These are phyloP conservation scores for Beta corolliflora DNA, from an alignment of 179 eudicot genomes.

Conservation along the genomic window DNA sequence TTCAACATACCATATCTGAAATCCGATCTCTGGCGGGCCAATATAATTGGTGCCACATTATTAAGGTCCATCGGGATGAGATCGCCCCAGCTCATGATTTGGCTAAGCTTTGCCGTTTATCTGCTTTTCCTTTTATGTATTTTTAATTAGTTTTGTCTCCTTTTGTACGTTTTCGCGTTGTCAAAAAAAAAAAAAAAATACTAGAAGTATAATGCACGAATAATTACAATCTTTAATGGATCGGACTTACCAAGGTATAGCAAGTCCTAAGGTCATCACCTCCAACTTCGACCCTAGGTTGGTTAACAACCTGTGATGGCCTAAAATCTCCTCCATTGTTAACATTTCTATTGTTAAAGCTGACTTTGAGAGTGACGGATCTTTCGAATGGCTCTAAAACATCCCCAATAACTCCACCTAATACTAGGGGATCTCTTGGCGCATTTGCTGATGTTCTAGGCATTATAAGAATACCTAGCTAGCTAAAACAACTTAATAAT, in stretches of 20 bases:
- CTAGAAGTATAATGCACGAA: no score
- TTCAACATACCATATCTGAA: no score
- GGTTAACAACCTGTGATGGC: conserved; percentile 69
- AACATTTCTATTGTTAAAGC: conserved; percentile 47
- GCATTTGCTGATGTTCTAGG: conserved; percentile 1
- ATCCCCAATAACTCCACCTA: conserved; percentile 75
- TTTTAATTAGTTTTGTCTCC: no score
- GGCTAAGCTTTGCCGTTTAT: no score
- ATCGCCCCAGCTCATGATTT: no score
- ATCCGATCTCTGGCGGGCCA: no score
- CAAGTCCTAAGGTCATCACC: conserved; percentile 65
- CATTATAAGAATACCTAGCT: background rate
- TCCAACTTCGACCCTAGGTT: conserved; percentile 68
- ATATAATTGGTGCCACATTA: no score
- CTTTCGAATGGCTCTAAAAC: conserved; percentile 66
- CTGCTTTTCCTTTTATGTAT: no score
- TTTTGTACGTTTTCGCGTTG: no score
- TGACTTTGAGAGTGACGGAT: conserved; percentile 44
- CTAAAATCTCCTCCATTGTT: conserved; percentile 61
- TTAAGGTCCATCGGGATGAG: no score
- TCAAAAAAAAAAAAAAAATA: no score
- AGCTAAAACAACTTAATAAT: background rate
- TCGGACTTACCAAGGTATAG: conserved; percentile 58
- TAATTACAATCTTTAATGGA: no score
- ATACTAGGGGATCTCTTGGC: conserved; percentile 56